Base-by-base conservation (phyloP, 495 filamentous ascomycete genomes). In the Astrocystis sublimbata region DNA sequence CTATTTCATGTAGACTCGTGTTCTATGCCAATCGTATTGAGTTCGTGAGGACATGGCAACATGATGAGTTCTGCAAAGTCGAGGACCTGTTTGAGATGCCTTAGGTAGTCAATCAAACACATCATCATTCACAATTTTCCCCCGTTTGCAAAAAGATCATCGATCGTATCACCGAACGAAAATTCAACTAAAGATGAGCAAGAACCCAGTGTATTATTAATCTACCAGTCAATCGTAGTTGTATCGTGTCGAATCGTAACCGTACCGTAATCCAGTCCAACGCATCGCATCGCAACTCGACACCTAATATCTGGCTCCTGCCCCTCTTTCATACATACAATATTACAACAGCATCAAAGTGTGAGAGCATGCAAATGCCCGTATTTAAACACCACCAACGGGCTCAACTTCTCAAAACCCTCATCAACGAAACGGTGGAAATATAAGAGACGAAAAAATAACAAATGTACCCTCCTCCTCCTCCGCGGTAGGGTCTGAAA, bases 391-490 rank as follows among this genome's bases (percentile, higher is more conserved):
- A 24, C 45, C 23, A 52, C 42, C 46, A 60, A 60, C 13, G 26
- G 58, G 23, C 58, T 40, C 42, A 43, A 12, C 53, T 41, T n/a
- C n/a, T n/a, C n/a, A n/a, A n/a, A n/a, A n/a, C n/a, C n/a, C n/a
- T n/a, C n/a, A n/a, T n/a, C n/a, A n/a, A n/a, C n/a, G n/a, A n/a
- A n/a, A n/a, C n/a, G n/a, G n/a, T n/a, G n/a, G n/a, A n/a, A n/a
- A n/a, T n/a, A n/a, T n/a, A n/a, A n/a, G n/a, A n/a, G n/a, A n/a
- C 50, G 31, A 45, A 61, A 36, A 61, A 28, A 61, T 53, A 36
- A 51, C 26, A 24, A 33, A n/a, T 33, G 24, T n/a, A 60, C 24
- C 38, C 57, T 60, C 58, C 43, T n/a, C n/a, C n/a, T n/a, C n/a
- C n/a, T n/a, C n/a, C n/a, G n/a, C n/a, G n/a, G n/a, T n/a, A n/a